Evolutionary conservation across 495 filamentous ascomycete species (phyloP).

Genomic region (Talaromyces thailandensis): DNA sequence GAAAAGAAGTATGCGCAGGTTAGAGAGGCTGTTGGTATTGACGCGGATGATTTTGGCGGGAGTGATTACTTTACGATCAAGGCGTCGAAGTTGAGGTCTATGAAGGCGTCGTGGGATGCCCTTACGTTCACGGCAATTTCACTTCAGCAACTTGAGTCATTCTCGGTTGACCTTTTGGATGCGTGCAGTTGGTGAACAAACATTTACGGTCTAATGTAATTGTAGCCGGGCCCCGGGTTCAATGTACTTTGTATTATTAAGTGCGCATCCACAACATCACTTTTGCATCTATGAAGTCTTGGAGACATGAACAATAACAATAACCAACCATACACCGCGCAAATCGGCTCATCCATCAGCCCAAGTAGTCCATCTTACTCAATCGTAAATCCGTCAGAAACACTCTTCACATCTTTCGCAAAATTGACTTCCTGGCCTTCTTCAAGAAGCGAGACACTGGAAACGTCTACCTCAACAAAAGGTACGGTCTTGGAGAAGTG

Average conservation of each 20-base stretch:
- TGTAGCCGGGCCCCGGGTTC: conserved; percentile 13
- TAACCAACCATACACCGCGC: background rate
- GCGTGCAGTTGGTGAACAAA: background rate
- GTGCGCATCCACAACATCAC: background rate
- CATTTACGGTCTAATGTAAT: no score
- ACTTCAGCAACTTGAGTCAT: background rate
- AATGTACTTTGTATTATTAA: conserved; percentile 11
- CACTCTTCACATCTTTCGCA: conserved; percentile 79
- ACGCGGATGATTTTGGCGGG: background rate
- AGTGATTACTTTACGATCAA: conserved; percentile 1
- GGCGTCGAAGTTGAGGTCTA: background rate
- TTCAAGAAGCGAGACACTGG: conserved; percentile 62
- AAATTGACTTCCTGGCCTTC: conserved; percentile 77
- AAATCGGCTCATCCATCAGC: background rate
- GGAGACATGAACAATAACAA: conserved; percentile 9
- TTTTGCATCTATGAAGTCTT: background rate
- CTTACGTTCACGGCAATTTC: background rate
- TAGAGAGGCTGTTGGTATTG: background rate
- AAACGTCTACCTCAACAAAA: conserved; percentile 84
- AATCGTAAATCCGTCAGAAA: conserved; percentile 74
- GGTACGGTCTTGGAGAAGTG: conserved; percentile 79
- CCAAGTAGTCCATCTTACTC: conserved; percentile 39
- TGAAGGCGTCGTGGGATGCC: background rate
- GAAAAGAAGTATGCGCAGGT: background rate
- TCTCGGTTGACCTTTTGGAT: background rate